Percentiles rank a stretch among this genome's conserved stretches.
Conservation (phyloP, 768 basidiomycete genomes). For the Phylloporus sp. region DNA sequence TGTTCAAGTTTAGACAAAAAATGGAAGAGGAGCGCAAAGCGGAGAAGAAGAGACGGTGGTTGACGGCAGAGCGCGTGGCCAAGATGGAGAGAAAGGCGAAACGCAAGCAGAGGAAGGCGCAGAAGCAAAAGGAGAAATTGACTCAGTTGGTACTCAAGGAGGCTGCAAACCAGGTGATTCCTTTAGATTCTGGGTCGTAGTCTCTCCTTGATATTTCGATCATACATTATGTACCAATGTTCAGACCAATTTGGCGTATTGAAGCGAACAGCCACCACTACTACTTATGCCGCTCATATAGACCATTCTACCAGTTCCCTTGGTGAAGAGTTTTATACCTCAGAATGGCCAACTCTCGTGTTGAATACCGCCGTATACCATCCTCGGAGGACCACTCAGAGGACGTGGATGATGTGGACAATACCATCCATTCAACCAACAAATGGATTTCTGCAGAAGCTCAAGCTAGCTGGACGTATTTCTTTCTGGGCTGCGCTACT, state of each 20-base stretch:
- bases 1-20: conserved; percentile 66
- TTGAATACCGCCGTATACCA: conserved; percentile 19
- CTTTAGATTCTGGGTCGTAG: conserved; percentile 22
- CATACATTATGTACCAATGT: too few relatives aligned
- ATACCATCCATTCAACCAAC: conserved; percentile 19
- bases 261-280: too few relatives aligned
- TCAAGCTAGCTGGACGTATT: conserved; percentile 60
- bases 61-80: conserved; percentile 36
- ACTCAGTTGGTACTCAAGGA: conserved; percentile 48
- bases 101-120: conserved; percentile 42
- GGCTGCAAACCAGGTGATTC: conserved; percentile 59
- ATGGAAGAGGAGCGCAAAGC: conserved; percentile 56
- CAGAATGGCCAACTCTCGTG: conserved; percentile 9
- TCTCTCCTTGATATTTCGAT: neutral
- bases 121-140: conserved; percentile 52
- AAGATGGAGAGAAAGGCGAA: conserved; percentile 33
- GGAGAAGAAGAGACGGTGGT: conserved; percentile 56
- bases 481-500: conserved; percentile 72
- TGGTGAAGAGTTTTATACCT: neutral
- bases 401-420: conserved; percentile 1
- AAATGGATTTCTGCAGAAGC: conserved; percentile 31
- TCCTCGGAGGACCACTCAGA: conserved; percentile 14
- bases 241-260: too few relatives aligned
- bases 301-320: neutral
- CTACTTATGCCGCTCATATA: neutral